These are phyloP conservation scores for Colletotrichum sansevieriae DNA, from an alignment of 2,329 filamentous ascomycete genomes.

Conservation along the genomic window DNA sequence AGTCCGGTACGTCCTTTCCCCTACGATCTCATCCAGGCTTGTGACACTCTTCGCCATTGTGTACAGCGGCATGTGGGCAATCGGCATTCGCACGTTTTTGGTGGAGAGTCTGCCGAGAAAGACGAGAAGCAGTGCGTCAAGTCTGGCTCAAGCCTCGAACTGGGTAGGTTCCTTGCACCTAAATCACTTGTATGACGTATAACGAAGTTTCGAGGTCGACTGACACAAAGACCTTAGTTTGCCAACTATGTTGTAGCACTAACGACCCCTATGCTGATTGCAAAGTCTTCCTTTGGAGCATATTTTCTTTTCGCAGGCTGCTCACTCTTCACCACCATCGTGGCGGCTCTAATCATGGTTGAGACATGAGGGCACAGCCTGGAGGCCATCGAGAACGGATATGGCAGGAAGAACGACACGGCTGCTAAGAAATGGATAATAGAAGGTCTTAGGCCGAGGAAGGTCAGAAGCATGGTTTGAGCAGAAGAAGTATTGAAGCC, in stretches of 20 bases:
- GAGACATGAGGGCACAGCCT: conserved; percentile 59
- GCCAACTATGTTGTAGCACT: conserved; percentile 62
- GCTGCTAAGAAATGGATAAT: conserved; percentile 8
- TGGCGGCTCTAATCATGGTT: conserved; percentile 55
- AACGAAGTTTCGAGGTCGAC: too few relatives aligned
- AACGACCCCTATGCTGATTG: conserved; percentile 56
- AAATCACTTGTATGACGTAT: too few relatives aligned
- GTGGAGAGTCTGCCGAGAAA: conserved; percentile 68
- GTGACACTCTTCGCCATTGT: conserved; percentile 61
- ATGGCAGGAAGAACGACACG: not conserved
- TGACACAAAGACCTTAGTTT: conserved; percentile 45
- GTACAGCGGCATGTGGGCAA: conserved; percentile 64
- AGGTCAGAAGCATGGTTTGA: conserved; percentile 9
- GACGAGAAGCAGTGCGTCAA: conserved; percentile 67
- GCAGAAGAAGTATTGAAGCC: not conserved
- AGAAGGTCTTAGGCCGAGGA: conserved; percentile 4
- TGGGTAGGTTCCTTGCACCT: conserved; percentile 53
- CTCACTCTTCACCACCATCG: conserved; percentile 52
- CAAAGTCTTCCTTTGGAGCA: conserved; percentile 55
- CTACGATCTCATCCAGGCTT: too few relatives aligned
- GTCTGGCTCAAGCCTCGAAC: conserved; percentile 66
- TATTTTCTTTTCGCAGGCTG: conserved; percentile 61
- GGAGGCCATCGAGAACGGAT: conserved; percentile 54
- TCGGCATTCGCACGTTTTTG: conserved; percentile 63
- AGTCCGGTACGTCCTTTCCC: too few relatives aligned